These are phyloP conservation scores for Lactifluus volemus DNA, from an alignment of 768 basidiomycete genomes.

Conservation along the genomic window DNA sequence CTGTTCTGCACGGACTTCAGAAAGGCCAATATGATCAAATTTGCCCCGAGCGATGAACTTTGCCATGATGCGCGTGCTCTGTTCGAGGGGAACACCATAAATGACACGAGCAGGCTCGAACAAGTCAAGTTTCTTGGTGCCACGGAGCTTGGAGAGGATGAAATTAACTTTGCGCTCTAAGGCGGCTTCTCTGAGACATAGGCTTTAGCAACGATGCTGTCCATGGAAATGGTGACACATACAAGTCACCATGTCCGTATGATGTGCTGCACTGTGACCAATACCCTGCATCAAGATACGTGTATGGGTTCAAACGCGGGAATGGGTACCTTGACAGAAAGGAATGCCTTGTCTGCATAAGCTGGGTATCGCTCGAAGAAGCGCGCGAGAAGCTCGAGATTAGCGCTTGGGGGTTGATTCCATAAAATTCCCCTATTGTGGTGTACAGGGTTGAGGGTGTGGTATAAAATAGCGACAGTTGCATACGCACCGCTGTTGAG, in stretches of 20 bases:
- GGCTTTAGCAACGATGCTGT: not conserved
- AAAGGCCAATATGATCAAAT: slow-evolving; percentile 53
- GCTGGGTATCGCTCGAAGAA: slow-evolving; percentile 41
- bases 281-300: not conserved
- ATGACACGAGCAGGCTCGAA: slow-evolving; percentile 48
- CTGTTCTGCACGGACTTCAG: slow-evolving; percentile 43
- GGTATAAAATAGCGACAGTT: not conserved
- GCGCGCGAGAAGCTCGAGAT: slow-evolving; percentile 39
- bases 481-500: slow-evolving; percentile 39
- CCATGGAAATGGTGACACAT: not conserved
- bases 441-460: not conserved
- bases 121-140: slow-evolving; percentile 51
- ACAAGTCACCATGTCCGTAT: slow-evolving; percentile 13
- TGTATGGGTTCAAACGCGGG: not conserved
- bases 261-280: slow-evolving; percentile 7
- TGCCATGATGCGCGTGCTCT: slow-evolving; percentile 34
- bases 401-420: slow-evolving; percentile 33
- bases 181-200: slow-evolving; percentile 1
- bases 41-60: slow-evolving; percentile 44
- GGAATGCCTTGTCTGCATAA: slow-evolving; percentile 38
- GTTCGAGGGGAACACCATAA: slow-evolving; percentile 36
- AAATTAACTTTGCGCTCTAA: slow-evolving; percentile 15
- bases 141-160: slow-evolving; percentile 31
- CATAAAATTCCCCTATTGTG: slow-evolving; percentile 50
- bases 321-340: slow-evolving; percentile 38